Base-by-base conservation (phyloP, 805 yeast genomes). In the Kuraishia borneana region DNA sequence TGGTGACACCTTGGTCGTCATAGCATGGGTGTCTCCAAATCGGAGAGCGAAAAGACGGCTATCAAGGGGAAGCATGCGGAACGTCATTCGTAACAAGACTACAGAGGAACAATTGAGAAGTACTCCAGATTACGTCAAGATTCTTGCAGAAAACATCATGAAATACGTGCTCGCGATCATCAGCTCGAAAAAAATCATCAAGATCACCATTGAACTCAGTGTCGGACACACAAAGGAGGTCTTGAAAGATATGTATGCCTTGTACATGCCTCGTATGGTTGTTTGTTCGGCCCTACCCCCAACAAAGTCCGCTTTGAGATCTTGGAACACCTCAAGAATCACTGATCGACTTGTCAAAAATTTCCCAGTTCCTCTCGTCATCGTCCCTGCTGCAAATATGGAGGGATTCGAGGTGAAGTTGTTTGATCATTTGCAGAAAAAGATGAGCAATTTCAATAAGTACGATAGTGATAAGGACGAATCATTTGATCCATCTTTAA, bases 1-100 rank as follows among this genome's bases (percentile, higher is more conserved):
- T 43, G 83, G 85, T 6, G 94, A 83, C 51, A 66, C 74, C 10
- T 53, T 83, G 9, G 70, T 82, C 3, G 66, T 83, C 6, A 68
- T 73, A 5, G 65, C 87, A 1, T 60, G 78, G 3, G 63, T 77
- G 17, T 47, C 48, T 30, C 58, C 61, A 9, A 14, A 29, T 18
- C 14, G 16, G 10, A 9, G 21, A 7, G 4, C 4, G 5, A n/a
- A 14, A 20, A 28, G 32, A 19, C 21, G 28, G 18, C 26, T 12
- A 13, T 25, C 21, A 13, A 14, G 14, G 18, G 30, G 34, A 3
- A 32, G 34, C 18, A 26, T 14, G 16, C 12, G 34, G 23, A 30
- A 34, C 30, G 33, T 29, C 12, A 34, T 34, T n/a, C 36, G 33
- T 7, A 18, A 31, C 8, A 27, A 22, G 18, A 4, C 8, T 6